These are phyloP conservation scores for Verbascum thapsus DNA, from an alignment of 257 asterid genomes.

Conservation along the genomic window DNA sequence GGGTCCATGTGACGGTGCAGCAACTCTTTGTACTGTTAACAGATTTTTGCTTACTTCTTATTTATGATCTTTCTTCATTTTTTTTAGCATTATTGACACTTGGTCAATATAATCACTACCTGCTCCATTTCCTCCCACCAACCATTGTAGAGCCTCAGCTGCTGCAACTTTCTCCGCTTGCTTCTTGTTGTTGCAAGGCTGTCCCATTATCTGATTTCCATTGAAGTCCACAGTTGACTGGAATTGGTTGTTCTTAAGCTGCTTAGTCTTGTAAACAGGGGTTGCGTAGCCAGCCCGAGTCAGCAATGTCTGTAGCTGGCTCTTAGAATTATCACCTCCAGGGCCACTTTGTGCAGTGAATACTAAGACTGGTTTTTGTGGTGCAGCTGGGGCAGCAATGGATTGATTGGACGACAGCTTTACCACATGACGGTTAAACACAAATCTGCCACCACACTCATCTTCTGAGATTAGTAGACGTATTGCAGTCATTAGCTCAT, in stretches of 20 bases:
- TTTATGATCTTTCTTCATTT: constrained; percentile 73
- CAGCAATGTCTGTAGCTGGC: constrained; percentile 83
- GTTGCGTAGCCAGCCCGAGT: constrained; percentile 80
- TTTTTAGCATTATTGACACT: constrained; percentile 71
- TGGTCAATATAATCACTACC: constrained; percentile 54
- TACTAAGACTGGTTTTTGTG: constrained; percentile 36
- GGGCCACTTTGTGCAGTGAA: constrained; percentile 68
- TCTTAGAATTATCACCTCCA: constrained; percentile 91
- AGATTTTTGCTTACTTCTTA: constrained; percentile 9
- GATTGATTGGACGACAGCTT: constrained; percentile 44
- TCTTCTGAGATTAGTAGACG: constrained; percentile 79
- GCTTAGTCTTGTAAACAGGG: constrained; percentile 72
- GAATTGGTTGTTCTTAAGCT: constrained; percentile 61
- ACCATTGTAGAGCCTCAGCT: constrained; percentile 85
- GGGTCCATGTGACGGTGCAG: constrained; percentile 2
- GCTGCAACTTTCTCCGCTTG: constrained; percentile 96
- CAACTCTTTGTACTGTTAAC: constrained; percentile 3
- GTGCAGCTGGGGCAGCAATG: constrained; percentile 33
- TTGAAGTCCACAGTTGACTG: constrained; percentile 69
- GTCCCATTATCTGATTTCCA: constrained; percentile 71
- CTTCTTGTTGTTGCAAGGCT: constrained; percentile 82
- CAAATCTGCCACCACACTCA: constrained; percentile 67
- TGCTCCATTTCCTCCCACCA: constrained; percentile 54
- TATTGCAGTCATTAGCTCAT: constrained; percentile 71
- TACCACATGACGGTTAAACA: constrained; percentile 55